Base-by-base conservation (phyloP, 1,284 basidiomycete species). In the Nidula niveotomentosa region DNA sequence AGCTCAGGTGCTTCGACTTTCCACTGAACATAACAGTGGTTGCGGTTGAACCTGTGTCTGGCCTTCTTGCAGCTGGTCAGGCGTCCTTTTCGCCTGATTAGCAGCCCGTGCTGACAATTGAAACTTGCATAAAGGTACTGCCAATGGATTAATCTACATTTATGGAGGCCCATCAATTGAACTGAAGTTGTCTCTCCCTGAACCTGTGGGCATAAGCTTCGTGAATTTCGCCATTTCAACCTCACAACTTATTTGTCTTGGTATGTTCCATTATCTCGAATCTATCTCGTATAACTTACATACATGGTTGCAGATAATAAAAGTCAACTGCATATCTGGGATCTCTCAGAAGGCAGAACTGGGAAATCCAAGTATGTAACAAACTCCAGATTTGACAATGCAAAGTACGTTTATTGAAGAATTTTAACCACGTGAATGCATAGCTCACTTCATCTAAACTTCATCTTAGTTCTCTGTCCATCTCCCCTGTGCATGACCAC, bases 31-130 rank as follows among this genome's bases (percentile, higher is more conserved):
- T 88, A 49, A 81, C 79, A 2, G 75, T 84, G 1, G 65, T 90
- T 43, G 86, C 89, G 3, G 75, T 85, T 49, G 91, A 95, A 61
- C 87, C 92, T 1, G 71, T 91, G 39, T 79, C 85, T 37, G 83
- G 89, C 5, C 74, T 94, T 13, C 76, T 96, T 13, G 93, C 90
- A 3, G 74, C 90, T 44, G 85, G 86, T 86, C 65, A 52, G 76
- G 56, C 36, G 17, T 12, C 36, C 51, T 52, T 36, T 7, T 6
- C 8, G 23, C 23, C 5, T 23, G 23, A 23, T 23, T 23, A 23
- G 23, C 23, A 23, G 23, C 23, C 23, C 23, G 23, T 5, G 23
- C 23, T 23, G 23, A 23, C 23, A 53, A 52, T 51, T 54, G 23
- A 50, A 2, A 45, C 34, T 41, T 53, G 33, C n/a, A 45, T 44